Conservation (phyloP, 2,329 filamentous ascomycete species). For the Sporothrix mexicana region DNA sequence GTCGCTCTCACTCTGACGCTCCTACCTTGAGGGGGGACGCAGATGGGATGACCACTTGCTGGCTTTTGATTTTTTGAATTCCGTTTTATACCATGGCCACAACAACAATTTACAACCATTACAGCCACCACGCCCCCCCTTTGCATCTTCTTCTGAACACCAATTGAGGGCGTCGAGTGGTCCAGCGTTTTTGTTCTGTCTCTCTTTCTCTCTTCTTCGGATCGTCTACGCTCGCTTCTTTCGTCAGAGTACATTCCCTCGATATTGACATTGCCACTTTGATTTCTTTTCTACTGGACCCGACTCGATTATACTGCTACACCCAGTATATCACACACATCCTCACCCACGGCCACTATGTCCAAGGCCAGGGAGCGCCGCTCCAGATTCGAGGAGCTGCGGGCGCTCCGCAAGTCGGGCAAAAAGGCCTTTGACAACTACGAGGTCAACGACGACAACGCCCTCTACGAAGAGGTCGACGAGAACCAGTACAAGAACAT, state of each 20-base stretch:
- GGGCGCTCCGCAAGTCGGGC: conserved; percentile 82
- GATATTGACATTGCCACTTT: conserved; percentile 5
- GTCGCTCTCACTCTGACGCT: not conserved
- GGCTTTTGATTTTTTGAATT: not conserved
- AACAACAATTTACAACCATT: not conserved
- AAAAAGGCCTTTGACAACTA: conserved; percentile 91
- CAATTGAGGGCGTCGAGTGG: conserved; percentile 22
- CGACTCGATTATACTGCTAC: too few species aligned
- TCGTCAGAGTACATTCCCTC: not conserved
- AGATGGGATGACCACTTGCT: conserved; percentile 8
- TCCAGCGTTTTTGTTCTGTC: not conserved
- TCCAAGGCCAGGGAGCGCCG: conserved; percentile 50
- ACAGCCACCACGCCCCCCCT: not conserved
- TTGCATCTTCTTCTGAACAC: not conserved
- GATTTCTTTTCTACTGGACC: not conserved
- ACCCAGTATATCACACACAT: not conserved
- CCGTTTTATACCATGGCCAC: conserved; percentile 6
- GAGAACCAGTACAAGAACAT: conserved; percentile 98
- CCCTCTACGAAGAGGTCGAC: conserved; percentile 94
- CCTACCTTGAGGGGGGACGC: not conserved
- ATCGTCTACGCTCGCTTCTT: not conserved
- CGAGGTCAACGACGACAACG: conserved; percentile 80
- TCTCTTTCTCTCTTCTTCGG: not conserved
- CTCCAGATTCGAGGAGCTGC: conserved; percentile 75
- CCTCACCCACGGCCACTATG: conserved; percentile 36